Evolutionary conservation across 352 stramenopile species (phyloP).

Genomic region (Globisporangium orthogonon): DNA sequence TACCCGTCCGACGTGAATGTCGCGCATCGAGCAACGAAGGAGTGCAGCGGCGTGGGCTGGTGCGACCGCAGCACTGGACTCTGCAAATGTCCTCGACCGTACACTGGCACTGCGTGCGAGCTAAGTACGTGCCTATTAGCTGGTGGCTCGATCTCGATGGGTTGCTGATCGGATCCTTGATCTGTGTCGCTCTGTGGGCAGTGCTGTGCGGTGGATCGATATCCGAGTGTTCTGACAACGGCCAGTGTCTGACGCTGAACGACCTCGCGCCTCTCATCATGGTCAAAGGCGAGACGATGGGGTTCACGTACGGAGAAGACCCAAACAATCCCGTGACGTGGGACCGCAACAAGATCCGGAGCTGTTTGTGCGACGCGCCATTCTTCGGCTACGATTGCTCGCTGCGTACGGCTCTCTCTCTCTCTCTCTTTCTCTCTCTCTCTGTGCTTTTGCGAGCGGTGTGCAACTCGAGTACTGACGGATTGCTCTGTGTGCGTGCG

Average conservation of each 20-base stretch:
- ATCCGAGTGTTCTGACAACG: constrained; percentile 66
- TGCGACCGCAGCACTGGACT: constrained; percentile 64
- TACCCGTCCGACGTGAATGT: constrained; percentile 50
- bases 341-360: constrained; percentile 63
- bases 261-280: constrained; percentile 48
- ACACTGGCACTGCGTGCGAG: constrained; percentile 60
- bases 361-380: constrained; percentile 49
- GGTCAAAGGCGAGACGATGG: constrained; percentile 45
- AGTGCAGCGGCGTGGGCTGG: constrained; percentile 58
- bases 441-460: too few species aligned
- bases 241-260: constrained; percentile 61
- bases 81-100: constrained; percentile 70
- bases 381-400: constrained; percentile 75
- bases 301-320: constrained; percentile 55
- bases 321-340: constrained; percentile 68
- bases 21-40: constrained; percentile 35
- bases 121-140: constrained; percentile 37
- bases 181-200: constrained; percentile 10
- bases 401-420: constrained; percentile 21
- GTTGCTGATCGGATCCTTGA: not conserved
- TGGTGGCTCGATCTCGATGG: not conserved
- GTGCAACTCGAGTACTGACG: not conserved
- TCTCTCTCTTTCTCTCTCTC: too few species aligned
- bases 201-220: constrained; percentile 40
- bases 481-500: not conserved